phyloP scores from a whole-genome alignment of 2,329 filamentous ascomycete genomes.

The Microdochium bolleyi region DNA sequence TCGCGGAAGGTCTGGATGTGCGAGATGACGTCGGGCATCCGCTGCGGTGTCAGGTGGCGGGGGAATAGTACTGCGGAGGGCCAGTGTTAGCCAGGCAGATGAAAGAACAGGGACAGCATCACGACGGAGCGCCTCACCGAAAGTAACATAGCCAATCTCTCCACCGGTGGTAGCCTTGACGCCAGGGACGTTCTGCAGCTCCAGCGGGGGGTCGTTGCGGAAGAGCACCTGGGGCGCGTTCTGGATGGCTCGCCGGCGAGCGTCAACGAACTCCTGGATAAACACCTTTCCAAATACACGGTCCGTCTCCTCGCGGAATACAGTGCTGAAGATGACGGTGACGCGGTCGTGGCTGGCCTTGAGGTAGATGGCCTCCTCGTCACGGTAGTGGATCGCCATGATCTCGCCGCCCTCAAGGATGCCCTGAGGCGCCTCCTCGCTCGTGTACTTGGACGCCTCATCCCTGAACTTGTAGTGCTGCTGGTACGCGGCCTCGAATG shows the following conservation, averaged over 20 bases:
- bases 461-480: conserved; percentile 83
- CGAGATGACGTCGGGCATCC: conserved; percentile 91
- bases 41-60: conserved; percentile 81
- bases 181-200: conserved; percentile 82
- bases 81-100: conserved; percentile 7
- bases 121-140: conserved; percentile 54
- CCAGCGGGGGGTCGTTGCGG: conserved; percentile 86
- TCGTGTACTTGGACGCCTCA: conserved; percentile 85
- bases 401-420: conserved; percentile 83
- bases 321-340: conserved; percentile 97
- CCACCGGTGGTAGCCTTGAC: conserved; percentile 67
- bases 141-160: conserved; percentile 95
- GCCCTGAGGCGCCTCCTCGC: conserved; percentile 88
- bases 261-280: conserved; percentile 97
- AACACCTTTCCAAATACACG: conserved; percentile 97
- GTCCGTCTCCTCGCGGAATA: conserved; percentile 97
- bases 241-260: conserved; percentile 87
- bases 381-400: conserved; percentile 95
- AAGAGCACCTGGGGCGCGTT: conserved; percentile 98
- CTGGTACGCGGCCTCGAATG: conserved; percentile 94
- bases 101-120: background rate
- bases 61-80: conserved; percentile 75
- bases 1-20: conserved; percentile 99
- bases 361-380: conserved; percentile 98
- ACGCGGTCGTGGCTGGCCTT: conserved; percentile 97